A percentile compares a stretch with the other conserved stretches of the same genome.
These are phyloP conservation scores for Mortierella alpina DNA, from an alignment of 192 early-diverging fungal genomes.

Conservation along the genomic window DNA sequence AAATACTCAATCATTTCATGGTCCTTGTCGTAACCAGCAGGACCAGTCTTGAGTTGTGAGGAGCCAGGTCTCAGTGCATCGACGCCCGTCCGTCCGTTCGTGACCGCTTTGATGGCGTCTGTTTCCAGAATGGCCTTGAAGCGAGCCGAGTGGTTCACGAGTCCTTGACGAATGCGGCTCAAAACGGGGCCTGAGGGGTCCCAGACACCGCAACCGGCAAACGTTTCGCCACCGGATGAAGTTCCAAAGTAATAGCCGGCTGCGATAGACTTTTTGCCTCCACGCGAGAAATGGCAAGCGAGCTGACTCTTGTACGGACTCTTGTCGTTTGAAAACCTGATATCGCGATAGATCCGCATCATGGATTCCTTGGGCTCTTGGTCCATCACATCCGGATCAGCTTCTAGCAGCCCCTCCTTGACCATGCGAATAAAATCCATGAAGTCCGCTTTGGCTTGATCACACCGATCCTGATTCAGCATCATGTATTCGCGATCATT, in stretches of 20 bases:
- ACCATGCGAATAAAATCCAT: conserved; percentile 58
- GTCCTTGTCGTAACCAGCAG: conserved; percentile 63
- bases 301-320: conserved; percentile 66
- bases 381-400: conserved; percentile 58
- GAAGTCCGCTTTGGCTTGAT: conserved; percentile 55
- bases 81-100: conserved; percentile 47
- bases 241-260: conserved; percentile 66
- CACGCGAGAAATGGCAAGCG: conserved; percentile 54
- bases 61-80: conserved; percentile 38
- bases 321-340: conserved; percentile 68
- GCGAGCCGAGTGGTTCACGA: conserved; percentile 53
- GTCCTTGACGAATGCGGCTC: conserved; percentile 52
- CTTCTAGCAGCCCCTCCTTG: conserved; percentile 50
- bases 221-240: conserved; percentile 50
- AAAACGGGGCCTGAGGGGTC: conserved; percentile 51
- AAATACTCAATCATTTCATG: conserved; percentile 67
- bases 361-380: conserved; percentile 58
- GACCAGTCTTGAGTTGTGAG: conserved; percentile 64
- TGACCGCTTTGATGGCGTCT: conserved; percentile 55
- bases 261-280: conserved; percentile 60
- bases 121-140: conserved; percentile 53
- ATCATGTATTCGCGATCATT: conserved; percentile 64
- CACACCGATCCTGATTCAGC: conserved; percentile 49
- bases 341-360: conserved; percentile 63
- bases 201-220: conserved; percentile 62